These are phyloP conservation scores for Pestalotiopsis sp. DNA, from an alignment of 2,329 filamentous ascomycete species.

Conservation along the genomic window DNA sequence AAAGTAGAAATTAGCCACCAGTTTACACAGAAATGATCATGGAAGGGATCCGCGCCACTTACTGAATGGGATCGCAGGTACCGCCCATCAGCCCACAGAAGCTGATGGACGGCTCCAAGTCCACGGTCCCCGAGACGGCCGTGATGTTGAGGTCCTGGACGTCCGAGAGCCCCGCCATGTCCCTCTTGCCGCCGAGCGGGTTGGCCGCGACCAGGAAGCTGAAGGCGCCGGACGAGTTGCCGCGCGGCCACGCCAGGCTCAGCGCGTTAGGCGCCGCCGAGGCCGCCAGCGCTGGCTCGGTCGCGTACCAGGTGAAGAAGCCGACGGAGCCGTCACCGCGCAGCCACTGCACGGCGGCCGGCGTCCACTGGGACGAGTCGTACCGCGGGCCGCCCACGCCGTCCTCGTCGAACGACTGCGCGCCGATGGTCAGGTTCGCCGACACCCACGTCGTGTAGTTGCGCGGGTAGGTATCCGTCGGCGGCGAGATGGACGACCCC, in stretches of 20 bases:
- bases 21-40: neutral
- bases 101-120: conserved; percentile 29
- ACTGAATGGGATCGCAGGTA: conserved; percentile 14
- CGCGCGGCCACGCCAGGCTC: conserved; percentile 46
- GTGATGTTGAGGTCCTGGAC: conserved; percentile 38
- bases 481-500: conserved; percentile 49
- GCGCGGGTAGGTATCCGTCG: conserved; percentile 47
- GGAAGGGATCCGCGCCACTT: neutral
- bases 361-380: conserved; percentile 49
- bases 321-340: conserved; percentile 16
- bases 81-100: conserved; percentile 31
- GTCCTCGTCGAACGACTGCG: conserved; percentile 47
- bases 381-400: conserved; percentile 48
- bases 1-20: neutral
- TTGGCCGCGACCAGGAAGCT: conserved; percentile 42
- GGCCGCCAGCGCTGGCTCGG: conserved; percentile 34
- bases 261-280: conserved; percentile 34
- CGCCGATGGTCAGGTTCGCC: conserved; percentile 49
- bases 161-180: conserved; percentile 37
- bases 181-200: conserved; percentile 27
- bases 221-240: conserved; percentile 40
- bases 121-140: conserved; percentile 33
- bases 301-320: conserved; percentile 34
- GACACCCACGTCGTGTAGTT: conserved; percentile 53
- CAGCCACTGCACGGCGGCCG: conserved; percentile 50